Percentiles rank a stretch among this genome's conserved stretches.
These are phyloP conservation scores for Mallotus japonicus DNA, from an alignment of 441 rosid genomes.

Conservation along the genomic window DNA sequence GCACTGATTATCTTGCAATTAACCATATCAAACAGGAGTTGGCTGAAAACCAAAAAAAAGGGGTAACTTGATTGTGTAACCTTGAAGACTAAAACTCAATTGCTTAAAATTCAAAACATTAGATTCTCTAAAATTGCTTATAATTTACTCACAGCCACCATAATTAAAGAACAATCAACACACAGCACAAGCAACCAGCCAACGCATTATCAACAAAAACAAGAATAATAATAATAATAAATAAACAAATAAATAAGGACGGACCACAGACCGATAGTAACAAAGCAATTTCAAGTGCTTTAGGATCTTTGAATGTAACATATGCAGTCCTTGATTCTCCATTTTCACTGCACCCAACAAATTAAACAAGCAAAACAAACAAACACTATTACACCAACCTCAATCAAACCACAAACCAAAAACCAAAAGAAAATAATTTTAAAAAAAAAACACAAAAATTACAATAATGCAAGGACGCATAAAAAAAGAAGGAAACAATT, in stretches of 20 bases:
- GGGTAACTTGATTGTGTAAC: not conserved
- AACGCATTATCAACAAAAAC: not conserved
- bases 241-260: no score
- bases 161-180: conserved; percentile 2
- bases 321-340: conserved; percentile 55
- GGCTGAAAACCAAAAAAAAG: not conserved
- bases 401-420: conserved; percentile 6
- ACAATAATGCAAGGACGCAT: not conserved
- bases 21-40: conserved; percentile 9
- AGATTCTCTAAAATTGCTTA: conserved; percentile 11
- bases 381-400: conserved; percentile 12
- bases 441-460: not conserved
- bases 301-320: conserved; percentile 82
- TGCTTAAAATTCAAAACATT: conserved; percentile 5
- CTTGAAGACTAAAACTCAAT: conserved; percentile 20
- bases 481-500: not conserved
- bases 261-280: conserved; percentile 64
- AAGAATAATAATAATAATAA: not conserved
- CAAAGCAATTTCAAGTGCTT: conserved; percentile 91
- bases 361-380: conserved; percentile 1
- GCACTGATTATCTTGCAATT: conserved; percentile 6
- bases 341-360: conserved; percentile 47
- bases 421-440: not conserved
- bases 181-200: conserved; percentile 1
- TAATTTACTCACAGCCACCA: conserved; percentile 10